Evolutionary conservation across 176 grass and related monocot genomes (phyloP).

Genomic region (Zoysia japonica): DNA sequence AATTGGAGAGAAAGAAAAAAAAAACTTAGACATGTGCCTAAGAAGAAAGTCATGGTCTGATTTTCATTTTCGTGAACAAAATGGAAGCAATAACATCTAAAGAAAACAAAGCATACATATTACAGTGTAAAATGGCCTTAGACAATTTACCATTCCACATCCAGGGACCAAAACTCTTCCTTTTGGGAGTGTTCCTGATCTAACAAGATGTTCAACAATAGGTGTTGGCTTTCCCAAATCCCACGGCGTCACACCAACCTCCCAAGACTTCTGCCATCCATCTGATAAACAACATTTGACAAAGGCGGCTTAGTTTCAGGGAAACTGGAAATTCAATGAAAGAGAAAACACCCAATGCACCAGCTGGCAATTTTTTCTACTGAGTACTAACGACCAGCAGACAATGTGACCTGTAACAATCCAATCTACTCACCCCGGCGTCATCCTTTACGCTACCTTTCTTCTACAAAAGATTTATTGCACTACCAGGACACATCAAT

Average conservation of each 20-base stretch:
- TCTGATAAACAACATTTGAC: constrained; percentile 41
- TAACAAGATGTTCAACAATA: constrained; percentile 56
- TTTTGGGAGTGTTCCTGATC: constrained; percentile 65
- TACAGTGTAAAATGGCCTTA: not conserved
- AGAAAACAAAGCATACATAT: not conserved
- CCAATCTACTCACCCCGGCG: not conserved
- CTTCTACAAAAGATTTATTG: not conserved
- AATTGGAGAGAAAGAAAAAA: too few relatives aligned
- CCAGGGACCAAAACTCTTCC: constrained; percentile 84
- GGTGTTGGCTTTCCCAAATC: constrained; percentile 79
- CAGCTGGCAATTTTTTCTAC: not conserved
- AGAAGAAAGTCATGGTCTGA: not conserved
- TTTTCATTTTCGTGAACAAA: not conserved
- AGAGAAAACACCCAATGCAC: not conserved
- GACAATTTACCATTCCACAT: constrained; percentile 68
- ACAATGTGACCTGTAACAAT: not conserved
- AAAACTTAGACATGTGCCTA: too few relatives aligned
- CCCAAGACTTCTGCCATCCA: constrained; percentile 83
- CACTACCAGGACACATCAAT: not conserved
- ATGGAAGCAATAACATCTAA: not conserved
- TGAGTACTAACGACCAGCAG: not conserved
- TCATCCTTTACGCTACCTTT: not conserved
- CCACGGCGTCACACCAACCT: constrained; percentile 72
- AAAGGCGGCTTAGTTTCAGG: not conserved
- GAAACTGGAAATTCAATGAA: not conserved